phyloP scores from a whole-genome alignment of 768 basidiomycete species.

The Suillus fuscotomentosus region DNA sequence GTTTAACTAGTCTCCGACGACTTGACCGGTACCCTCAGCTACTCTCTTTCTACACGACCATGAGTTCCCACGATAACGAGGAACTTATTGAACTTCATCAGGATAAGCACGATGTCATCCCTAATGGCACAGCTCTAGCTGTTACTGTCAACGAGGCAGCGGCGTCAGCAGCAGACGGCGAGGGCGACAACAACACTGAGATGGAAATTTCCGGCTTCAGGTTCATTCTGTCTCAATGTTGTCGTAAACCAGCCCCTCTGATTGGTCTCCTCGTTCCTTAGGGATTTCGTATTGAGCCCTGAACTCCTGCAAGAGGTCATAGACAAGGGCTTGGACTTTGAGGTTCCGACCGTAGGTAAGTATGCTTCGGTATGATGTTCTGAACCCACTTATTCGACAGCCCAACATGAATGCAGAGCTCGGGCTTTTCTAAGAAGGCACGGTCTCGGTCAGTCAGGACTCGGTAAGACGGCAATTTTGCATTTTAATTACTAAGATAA shows the following conservation, averaged over 20 bases:
- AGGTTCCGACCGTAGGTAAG: slow-evolving; percentile 67
- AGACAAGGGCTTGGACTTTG: too few relatives aligned
- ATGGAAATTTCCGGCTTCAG: slow-evolving; percentile 66
- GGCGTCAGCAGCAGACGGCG: slow-evolving; percentile 44
- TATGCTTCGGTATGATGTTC: slow-evolving; percentile 32
- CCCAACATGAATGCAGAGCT: slow-evolving; percentile 99
- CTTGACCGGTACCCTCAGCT: background rate
- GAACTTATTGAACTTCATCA: slow-evolving; percentile 88
- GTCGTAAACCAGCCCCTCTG: background rate
- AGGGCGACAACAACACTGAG: slow-evolving; percentile 71
- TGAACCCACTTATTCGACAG: slow-evolving; percentile 39
- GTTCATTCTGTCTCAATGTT: slow-evolving; percentile 43
- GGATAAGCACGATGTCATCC: slow-evolving; percentile 78
- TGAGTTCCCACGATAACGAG: slow-evolving; percentile 85
- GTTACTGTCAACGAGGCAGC: slow-evolving; percentile 49
- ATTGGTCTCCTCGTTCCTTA: background rate
- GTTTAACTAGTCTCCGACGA: too few relatives aligned
- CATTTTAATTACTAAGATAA: background rate
- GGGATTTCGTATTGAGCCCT: too few relatives aligned
- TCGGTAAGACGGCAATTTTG: slow-evolving; percentile 83
- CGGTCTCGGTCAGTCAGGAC: slow-evolving; percentile 97
- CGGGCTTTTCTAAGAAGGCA: slow-evolving; percentile 99
- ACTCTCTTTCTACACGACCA: slow-evolving; percentile 35
- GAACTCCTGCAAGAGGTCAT: too few relatives aligned
- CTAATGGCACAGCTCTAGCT: slow-evolving; percentile 50